Conservation (phyloP, 2,329 filamentous ascomycete species). For the Lachnellula suecica region DNA sequence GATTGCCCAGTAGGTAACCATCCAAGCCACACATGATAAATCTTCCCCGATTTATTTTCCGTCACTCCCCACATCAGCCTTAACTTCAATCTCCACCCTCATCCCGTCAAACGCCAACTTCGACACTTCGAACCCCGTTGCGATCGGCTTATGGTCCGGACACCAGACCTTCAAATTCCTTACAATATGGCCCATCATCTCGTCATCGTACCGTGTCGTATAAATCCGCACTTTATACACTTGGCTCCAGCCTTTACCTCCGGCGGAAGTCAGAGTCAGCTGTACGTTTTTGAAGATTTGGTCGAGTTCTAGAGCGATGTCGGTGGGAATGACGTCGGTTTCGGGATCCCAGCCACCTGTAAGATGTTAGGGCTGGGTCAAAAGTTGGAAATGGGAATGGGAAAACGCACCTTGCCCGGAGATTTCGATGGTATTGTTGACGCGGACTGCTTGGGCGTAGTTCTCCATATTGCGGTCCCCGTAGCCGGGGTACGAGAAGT, state of each 20-base stretch:
- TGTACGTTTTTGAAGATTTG: conserved; percentile 59
- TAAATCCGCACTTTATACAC: conserved; percentile 50
- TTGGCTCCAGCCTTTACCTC: conserved; percentile 56
- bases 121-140: conserved; percentile 52
- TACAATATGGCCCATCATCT: conserved; percentile 42
- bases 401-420: no score
- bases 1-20: no score
- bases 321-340: conserved; percentile 26
- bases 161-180: conserved; percentile 49
- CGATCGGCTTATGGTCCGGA: conserved; percentile 51
- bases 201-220: conserved; percentile 41
- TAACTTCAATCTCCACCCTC: conserved; percentile 59
- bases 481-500: no score
- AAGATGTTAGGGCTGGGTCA: no score
- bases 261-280: conserved; percentile 46
- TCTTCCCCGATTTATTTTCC: no score
- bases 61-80: no score
- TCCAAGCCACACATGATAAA: no score
- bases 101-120: conserved; percentile 48
- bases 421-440: no score
- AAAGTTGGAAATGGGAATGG: no score
- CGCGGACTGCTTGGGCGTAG: no score
- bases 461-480: no score
- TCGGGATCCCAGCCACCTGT: conserved; percentile 37
- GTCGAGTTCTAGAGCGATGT: conserved; percentile 47